These are phyloP conservation scores for Pogostemon cablin DNA, from an alignment of 257 asterid genomes.

Conservation along the genomic window DNA sequence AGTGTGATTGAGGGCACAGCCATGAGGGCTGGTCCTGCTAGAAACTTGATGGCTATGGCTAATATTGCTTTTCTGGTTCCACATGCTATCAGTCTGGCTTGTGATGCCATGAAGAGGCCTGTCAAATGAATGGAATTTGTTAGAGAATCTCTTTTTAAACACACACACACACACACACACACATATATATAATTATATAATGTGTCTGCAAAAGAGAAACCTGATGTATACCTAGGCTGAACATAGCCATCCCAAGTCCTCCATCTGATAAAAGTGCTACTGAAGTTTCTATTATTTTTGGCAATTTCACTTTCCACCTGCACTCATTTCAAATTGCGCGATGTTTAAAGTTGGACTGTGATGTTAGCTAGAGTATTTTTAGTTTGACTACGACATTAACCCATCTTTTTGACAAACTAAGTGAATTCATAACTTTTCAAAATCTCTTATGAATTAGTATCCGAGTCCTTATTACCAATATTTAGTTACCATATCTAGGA, in stretches of 20 bases:
- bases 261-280: slow-evolving; percentile 74
- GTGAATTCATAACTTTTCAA: background rate
- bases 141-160: slow-evolving; percentile 17
- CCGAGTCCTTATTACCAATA: slow-evolving; percentile 14
- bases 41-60: slow-evolving; percentile 70
- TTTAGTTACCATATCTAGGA: background rate
- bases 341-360: slow-evolving; percentile 26
- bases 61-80: slow-evolving; percentile 66
- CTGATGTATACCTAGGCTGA: slow-evolving; percentile 74
- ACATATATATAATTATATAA: background rate
- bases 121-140: slow-evolving; percentile 29
- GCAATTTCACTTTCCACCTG: slow-evolving; percentile 68
- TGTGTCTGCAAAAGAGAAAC: slow-evolving; percentile 27
- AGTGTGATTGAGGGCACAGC: slow-evolving; percentile 63
- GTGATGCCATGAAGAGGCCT: slow-evolving; percentile 97
- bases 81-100: slow-evolving; percentile 64
- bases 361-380: background rate
- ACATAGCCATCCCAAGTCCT: slow-evolving; percentile 98
- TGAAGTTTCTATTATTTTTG: slow-evolving; percentile 61
- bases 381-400: background rate
- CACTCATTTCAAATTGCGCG: slow-evolving; percentile 36
- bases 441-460: slow-evolving; percentile 14
- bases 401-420: background rate
- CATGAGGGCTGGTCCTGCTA: slow-evolving; percentile 76
- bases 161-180: background rate